Percentiles rank a stretch among this genome's conserved stretches.
Conservation (phyloP, 768 basidiomycete species). For the Suillus subalutaceus region DNA sequence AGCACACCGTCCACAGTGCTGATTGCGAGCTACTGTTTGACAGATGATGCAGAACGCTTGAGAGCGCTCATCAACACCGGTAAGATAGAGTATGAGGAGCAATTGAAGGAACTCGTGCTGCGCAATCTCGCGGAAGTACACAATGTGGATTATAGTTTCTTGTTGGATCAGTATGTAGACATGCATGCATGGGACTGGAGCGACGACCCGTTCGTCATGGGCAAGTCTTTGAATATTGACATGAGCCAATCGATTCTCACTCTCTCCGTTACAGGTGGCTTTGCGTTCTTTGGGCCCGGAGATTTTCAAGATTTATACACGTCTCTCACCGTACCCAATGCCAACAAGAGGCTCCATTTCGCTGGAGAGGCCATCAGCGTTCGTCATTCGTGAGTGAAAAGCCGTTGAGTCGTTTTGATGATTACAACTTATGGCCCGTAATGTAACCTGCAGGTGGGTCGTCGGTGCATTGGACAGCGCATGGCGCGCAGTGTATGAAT, state of each 20-base stretch:
- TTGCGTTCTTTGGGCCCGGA: slow-evolving; percentile 43
- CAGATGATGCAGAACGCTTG: slow-evolving; percentile 40
- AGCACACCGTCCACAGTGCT: slow-evolving; percentile 29
- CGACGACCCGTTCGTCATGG: slow-evolving; percentile 31
- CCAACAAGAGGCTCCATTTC: slow-evolving; percentile 33
- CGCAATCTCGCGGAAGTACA: slow-evolving; percentile 25
- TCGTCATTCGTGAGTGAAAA: slow-evolving; percentile 32
- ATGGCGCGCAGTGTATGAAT: slow-evolving; percentile 36
- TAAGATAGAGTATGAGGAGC: neutral
- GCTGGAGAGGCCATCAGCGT: slow-evolving; percentile 41
- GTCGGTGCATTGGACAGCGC: slow-evolving; percentile 42
- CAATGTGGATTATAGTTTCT: slow-evolving; percentile 18
- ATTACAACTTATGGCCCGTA: neutral
- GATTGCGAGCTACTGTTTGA: slow-evolving; percentile 46
- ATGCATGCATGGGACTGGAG: slow-evolving; percentile 38
- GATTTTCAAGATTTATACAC: slow-evolving; percentile 36
- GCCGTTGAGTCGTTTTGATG: neutral
- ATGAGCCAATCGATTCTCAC: neutral
- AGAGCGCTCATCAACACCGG: slow-evolving; percentile 33
- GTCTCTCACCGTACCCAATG: slow-evolving; percentile 34
- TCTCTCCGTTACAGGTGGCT: slow-evolving; percentile 34
- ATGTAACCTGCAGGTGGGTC: slow-evolving; percentile 34
- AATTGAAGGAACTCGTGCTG: slow-evolving; percentile 31
- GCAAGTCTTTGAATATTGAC: slow-evolving; percentile 23
- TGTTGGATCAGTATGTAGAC: slow-evolving; percentile 26